Evolutionary conservation across 2,329 filamentous ascomycete genomes (phyloP).

Genomic region (Trichoderma sp.): DNA sequence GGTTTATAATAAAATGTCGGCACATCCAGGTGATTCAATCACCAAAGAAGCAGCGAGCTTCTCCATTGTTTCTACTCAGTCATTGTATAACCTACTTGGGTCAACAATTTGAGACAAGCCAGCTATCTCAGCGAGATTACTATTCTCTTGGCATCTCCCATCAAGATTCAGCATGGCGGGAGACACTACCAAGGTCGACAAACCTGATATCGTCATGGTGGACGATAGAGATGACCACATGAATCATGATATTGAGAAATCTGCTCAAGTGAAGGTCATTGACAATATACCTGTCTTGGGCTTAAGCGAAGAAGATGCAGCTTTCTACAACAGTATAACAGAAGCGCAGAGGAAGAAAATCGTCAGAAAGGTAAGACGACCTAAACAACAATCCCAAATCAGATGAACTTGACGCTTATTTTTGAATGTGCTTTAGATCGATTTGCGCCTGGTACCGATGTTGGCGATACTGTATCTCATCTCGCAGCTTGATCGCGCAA

Average conservation of each 20-base stretch:
- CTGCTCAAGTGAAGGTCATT: background rate
- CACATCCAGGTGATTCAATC: background rate
- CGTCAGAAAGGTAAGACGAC: background rate
- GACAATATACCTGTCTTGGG: background rate
- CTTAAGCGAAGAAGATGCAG: background rate
- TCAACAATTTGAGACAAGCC: background rate
- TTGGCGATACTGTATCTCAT: slow-evolving; percentile 2
- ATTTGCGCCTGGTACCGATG: slow-evolving; percentile 1
- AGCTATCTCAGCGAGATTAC: background rate
- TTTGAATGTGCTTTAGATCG: background rate
- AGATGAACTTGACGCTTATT: background rate
- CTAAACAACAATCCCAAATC: accelerated
- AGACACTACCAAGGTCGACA: background rate
- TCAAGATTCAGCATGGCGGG: background rate
- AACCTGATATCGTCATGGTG: background rate
- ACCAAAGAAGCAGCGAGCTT: background rate
- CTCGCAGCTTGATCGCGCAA: slow-evolving; percentile 6
- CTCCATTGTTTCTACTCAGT: background rate
- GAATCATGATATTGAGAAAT: background rate
- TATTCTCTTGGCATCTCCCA: background rate
- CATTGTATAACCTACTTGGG: background rate
- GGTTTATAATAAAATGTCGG: background rate
- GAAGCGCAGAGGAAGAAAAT: background rate
- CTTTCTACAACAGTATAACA: slow-evolving; percentile 1
- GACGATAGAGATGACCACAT: background rate